A percentile compares a stretch with the other conserved stretches of the same genome.
Conservation (phyloP, 1,139 yeast genomes). For the Sugiyamaella pinicola region DNA sequence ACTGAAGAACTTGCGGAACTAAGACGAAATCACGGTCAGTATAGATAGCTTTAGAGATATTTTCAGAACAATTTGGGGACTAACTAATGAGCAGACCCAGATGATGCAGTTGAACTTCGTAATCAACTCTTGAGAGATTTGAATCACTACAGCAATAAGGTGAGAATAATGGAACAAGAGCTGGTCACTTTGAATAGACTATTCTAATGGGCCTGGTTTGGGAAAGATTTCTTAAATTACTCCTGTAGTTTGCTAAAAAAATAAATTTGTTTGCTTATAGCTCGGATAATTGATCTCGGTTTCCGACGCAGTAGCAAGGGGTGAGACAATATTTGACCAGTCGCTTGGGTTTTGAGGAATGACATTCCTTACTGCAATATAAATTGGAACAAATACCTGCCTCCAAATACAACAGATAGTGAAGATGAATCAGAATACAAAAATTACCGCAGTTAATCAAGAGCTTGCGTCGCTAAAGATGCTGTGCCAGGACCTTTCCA, state of each 20-base stretch:
- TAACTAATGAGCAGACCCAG: conserved; percentile 1
- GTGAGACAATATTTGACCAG: no score
- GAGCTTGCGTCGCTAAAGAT: background rate
- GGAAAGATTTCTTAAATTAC: background rate
- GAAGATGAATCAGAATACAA: background rate
- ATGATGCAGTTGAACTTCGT: background rate
- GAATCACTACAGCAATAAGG: background rate
- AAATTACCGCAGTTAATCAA: background rate
- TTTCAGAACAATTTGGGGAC: background rate
- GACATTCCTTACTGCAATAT: no score
- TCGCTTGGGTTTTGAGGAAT: no score
- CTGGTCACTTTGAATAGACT: conserved; percentile 1
- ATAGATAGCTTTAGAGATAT: background rate
- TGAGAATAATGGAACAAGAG: conserved; percentile 1
- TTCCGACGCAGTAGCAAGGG: no score
- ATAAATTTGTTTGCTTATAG: background rate
- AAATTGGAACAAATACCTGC: no score
- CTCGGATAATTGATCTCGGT: background rate
- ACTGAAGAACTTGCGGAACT: conserved; percentile 11
- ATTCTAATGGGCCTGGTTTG: background rate
- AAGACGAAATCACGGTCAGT: conserved; percentile 9
- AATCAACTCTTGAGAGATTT: conserved; percentile 5
- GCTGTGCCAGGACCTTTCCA: background rate
- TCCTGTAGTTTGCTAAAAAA: conserved; percentile 2
- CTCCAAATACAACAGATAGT: background rate